Evolutionary conservation across 2,329 filamentous ascomycete genomes (phyloP).

Genomic region (Cordyceps sp.): DNA sequence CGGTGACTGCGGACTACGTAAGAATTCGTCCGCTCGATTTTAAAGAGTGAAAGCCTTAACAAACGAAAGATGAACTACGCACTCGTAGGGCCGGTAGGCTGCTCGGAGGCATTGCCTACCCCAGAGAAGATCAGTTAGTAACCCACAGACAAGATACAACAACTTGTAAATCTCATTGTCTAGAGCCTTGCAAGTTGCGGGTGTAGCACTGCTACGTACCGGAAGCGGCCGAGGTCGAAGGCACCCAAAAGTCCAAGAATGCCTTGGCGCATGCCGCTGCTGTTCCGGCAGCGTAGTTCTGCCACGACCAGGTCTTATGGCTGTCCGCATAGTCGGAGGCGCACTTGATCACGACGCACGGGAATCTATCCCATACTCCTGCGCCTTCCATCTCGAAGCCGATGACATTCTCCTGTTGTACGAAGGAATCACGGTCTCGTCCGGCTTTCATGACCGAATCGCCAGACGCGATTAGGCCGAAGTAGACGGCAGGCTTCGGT

Average conservation of each 20-base stretch:
- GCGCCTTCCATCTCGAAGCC: slow-evolving; percentile 20
- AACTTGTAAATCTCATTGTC: no score
- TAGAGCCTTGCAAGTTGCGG: no score
- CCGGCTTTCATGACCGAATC: slow-evolving; percentile 22
- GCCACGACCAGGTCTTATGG: neutral
- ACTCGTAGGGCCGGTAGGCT: no score
- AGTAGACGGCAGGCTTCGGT: slow-evolving; percentile 10
- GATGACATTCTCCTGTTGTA: slow-evolving; percentile 6
- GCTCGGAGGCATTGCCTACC: no score
- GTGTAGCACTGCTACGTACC: neutral
- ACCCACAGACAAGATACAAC: no score
- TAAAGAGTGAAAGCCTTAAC: no score
- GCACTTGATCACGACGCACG: slow-evolving; percentile 18
- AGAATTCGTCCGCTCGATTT: no score
- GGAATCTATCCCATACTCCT: slow-evolving; percentile 13
- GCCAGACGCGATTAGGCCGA: slow-evolving; percentile 21
- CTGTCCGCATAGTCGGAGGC: slow-evolving; percentile 22
- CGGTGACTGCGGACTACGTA: no score
- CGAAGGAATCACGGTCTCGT: slow-evolving; percentile 16
- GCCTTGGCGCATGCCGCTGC: slow-evolving; percentile 9
- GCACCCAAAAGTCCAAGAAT: neutral
- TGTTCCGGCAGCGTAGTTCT: slow-evolving; percentile 8
- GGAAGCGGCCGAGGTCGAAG: neutral
- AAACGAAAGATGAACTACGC: no score
- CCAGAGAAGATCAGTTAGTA: no score